Evolutionary conservation across 148 eudicot genomes (phyloP).

Genomic region (Camellia granthamiana): DNA sequence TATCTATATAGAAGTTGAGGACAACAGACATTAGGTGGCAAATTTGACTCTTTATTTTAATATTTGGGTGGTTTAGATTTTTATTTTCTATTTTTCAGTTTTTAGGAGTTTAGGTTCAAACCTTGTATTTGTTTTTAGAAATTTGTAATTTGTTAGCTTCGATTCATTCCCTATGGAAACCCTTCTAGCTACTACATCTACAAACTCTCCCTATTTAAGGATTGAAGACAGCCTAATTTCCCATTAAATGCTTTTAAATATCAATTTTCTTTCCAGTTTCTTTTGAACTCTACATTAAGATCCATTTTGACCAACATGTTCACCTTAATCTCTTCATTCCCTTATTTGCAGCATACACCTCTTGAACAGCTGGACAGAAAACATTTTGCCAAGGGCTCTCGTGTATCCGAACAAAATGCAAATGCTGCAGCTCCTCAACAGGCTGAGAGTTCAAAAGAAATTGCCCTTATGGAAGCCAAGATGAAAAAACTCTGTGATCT

Average conservation of each 20-base stretch:
- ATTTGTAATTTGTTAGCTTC: background rate
- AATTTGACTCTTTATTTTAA: background rate
- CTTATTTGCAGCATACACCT: conserved; percentile 62
- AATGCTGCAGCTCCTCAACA: conserved; percentile 37
- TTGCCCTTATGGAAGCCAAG: conserved; percentile 76
- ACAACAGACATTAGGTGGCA: background rate
- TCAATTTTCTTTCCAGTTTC: background rate
- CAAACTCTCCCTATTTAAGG: background rate
- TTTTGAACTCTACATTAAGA: background rate
- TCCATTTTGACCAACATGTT: conserved; percentile 7
- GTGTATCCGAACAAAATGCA: conserved; percentile 53
- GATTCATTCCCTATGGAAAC: background rate
- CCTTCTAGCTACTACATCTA: background rate
- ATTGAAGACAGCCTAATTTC: background rate
- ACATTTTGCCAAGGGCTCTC: conserved; percentile 69
- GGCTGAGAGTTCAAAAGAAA: conserved; percentile 58
- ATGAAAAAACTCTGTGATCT: conserved; percentile 74
- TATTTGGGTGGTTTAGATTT: background rate
- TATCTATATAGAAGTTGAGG: background rate
- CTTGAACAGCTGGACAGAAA: conserved; percentile 82
- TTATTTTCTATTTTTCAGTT: background rate
- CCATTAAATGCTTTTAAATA: background rate
- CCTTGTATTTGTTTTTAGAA: background rate
- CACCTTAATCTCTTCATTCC: conserved; percentile 9
- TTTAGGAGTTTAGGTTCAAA: background rate